A percentile compares a stretch with the other conserved stretches of the same genome.
Evolutionary conservation across 2,329 filamentous ascomycete species (phyloP).

Genomic region (Diplodia seriata): DNA sequence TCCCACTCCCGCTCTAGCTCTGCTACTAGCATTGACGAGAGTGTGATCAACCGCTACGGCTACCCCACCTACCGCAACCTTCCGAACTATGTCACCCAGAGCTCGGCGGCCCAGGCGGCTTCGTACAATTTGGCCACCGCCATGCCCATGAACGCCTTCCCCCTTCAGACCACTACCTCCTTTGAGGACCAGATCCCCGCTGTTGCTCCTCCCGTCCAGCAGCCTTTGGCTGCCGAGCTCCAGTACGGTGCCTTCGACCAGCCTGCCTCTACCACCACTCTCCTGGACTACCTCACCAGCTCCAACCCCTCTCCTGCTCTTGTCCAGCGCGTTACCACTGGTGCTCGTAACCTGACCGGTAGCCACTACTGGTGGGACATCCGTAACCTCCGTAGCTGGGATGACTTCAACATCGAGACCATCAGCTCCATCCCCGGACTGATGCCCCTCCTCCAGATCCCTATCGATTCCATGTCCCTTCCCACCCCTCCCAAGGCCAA

Average conservation of each 20-base stretch:
- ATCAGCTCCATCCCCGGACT: slow-evolving; percentile 77
- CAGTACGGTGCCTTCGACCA: slow-evolving; percentile 48
- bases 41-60: slow-evolving; percentile 71
- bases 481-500: slow-evolving; percentile 61
- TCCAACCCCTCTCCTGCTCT: slow-evolving; percentile 83
- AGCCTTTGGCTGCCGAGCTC: slow-evolving; percentile 51
- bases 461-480: slow-evolving; percentile 68
- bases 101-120: slow-evolving; percentile 37
- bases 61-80: slow-evolving; percentile 86
- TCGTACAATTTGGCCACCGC: slow-evolving; percentile 50
- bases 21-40: slow-evolving; percentile 71
- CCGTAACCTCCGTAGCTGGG: slow-evolving; percentile 84
- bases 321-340: slow-evolving; percentile 77
- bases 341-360: slow-evolving; percentile 72
- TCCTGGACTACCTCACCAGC: slow-evolving; percentile 78
- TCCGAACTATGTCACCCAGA: slow-evolving; percentile 62
- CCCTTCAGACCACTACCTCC: slow-evolving; percentile 33
- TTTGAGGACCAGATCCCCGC: slow-evolving; percentile 41
- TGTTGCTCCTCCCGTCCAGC: slow-evolving; percentile 51
- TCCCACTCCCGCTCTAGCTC: slow-evolving; percentile 65
- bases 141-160: slow-evolving; percentile 46
- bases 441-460: slow-evolving; percentile 68
- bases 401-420: slow-evolving; percentile 74
- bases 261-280: slow-evolving; percentile 64
- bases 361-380: slow-evolving; percentile 94